phyloP scores from a whole-genome alignment of 1,139 yeast species.

The Keqinozyma sinolaborantium region DNA sequence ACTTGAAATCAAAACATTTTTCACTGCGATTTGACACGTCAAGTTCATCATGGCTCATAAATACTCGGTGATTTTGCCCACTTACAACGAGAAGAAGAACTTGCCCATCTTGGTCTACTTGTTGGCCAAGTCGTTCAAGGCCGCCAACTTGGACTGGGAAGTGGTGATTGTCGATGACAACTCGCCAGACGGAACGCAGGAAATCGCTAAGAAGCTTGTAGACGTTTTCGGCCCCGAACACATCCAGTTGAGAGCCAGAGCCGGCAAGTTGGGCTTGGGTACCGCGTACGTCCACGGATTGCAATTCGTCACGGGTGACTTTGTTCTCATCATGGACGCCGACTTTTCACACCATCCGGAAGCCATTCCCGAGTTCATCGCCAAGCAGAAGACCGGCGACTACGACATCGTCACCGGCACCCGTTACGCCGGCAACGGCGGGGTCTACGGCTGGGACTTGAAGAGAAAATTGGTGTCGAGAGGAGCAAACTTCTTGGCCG shows the following conservation, averaged over 20 bases:
- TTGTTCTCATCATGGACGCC: constrained; percentile 82
- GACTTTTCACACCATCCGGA: constrained; percentile 83
- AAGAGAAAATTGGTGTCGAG: constrained; percentile 76
- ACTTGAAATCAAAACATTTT: too few relatives aligned
- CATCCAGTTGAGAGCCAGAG: constrained; percentile 67
- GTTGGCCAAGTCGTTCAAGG: constrained; percentile 66
- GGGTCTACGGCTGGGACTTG: constrained; percentile 84
- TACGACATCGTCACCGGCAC: constrained; percentile 86
- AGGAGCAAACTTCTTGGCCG: constrained; percentile 79
- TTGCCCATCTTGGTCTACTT: constrained; percentile 73
- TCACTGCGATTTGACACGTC: constrained; percentile 1
- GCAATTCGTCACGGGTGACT: constrained; percentile 69
- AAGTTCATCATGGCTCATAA: constrained; percentile 33
- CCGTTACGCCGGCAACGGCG: constrained; percentile 78
- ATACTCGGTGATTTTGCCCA: constrained; percentile 75
- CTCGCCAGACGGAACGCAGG: constrained; percentile 83
- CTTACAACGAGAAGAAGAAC: constrained; percentile 70
- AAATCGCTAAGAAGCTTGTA: constrained; percentile 63
- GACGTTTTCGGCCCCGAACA: constrained; percentile 60
- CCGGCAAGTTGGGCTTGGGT: constrained; percentile 78
- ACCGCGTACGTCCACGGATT: constrained; percentile 83
- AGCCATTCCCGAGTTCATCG: constrained; percentile 73
- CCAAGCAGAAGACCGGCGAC: constrained; percentile 60
- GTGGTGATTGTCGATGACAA: constrained; percentile 76
- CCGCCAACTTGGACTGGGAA: constrained; percentile 67